Evolutionary conservation across 1,284 basidiomycete genomes (phyloP), one percentile per base, ranked within the genome.

Genomic region (Bondarzewia mesenterica): DNA sequence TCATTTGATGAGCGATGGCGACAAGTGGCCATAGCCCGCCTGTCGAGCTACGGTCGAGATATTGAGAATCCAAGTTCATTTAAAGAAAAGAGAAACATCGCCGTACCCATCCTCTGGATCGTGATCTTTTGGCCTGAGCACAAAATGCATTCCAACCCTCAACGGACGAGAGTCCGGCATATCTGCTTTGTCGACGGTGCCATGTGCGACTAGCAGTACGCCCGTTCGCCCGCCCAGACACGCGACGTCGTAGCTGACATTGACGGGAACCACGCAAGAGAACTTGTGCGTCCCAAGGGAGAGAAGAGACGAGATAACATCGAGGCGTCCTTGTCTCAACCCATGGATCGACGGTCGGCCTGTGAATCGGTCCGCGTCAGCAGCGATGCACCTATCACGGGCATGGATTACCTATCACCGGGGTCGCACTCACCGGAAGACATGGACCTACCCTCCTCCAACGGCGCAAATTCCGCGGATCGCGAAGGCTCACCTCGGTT

Each of bases 111-210:
- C 60, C 22, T 55, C 50, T 26, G 50, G 58, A 47, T 71, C 65
- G 46, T 57, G 47, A n/a, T 61, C 63, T 35, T 61, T 61, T 48
- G 59, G 58, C 37, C 63, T 54, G 4, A 72, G 58, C 4, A 62
- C 51, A 50, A 72, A 74, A n/a, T 61, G 57, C 56, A 62, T 60
- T 22, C 59, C 56, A 49, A 54, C 60, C 44, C 55, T 54, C 21
- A 52, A 38, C 6, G 41, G 36, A 7, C 35, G 41, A 21, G 16
- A 12, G 10, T n/a, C n/a, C n/a, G 20, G n/a, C 16, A 16, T 42
- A 3, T 38, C 47, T 15, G 47, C 22, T 21, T 46, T 43, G 18
- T 39, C 36, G n/a, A 51, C 41, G 22, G 51, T 41, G 16, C 54
- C 50, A 29, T 60, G 54, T 40, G 56, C 59, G 6, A 58, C 51